phyloP scores from a whole-genome alignment of 768 basidiomycete species.

The Butyriboletus loyo region DNA sequence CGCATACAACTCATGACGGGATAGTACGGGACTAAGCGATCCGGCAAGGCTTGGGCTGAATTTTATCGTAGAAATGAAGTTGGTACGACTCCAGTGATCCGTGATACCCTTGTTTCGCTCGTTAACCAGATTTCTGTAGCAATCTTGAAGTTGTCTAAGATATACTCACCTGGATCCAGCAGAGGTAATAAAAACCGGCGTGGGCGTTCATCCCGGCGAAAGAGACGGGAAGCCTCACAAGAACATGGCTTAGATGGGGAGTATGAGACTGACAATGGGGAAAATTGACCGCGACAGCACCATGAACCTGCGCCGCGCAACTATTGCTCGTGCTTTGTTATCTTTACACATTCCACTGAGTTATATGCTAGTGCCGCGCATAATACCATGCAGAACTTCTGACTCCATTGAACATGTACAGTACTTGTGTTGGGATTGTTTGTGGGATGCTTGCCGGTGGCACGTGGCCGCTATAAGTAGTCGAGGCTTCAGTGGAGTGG shows the following conservation, averaged over 20 bases:
- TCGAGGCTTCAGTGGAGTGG: background rate
- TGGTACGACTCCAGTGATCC: slow-evolving; percentile 35
- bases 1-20: slow-evolving; percentile 1
- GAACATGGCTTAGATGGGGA: slow-evolving; percentile 15
- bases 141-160: slow-evolving; percentile 25
- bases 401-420: background rate
- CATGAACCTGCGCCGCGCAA: background rate
- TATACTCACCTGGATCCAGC: slow-evolving; percentile 18
- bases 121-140: slow-evolving; percentile 16
- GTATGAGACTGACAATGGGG: slow-evolving; percentile 20
- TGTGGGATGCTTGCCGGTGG: slow-evolving; percentile 6
- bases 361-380: background rate
- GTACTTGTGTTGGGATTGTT: slow-evolving; percentile 13
- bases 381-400: slow-evolving; percentile 7
- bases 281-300: background rate
- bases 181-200: slow-evolving; percentile 16
- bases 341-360: background rate
- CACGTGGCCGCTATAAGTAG: slow-evolving; percentile 35
- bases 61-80: slow-evolving; percentile 52
- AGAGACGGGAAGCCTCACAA: slow-evolving; percentile 3
- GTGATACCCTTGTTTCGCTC: background rate
- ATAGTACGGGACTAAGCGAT: slow-evolving; percentile 49
- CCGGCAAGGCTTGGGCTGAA: slow-evolving; percentile 59
- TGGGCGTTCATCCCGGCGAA: slow-evolving; percentile 24
- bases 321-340: slow-evolving; percentile 1